A percentile compares a stretch with the other conserved stretches of the same genome.
Evolutionary conservation across 2,329 filamentous ascomycete genomes (phyloP).

Genomic region (Zymoseptoria pseudotritici): DNA sequence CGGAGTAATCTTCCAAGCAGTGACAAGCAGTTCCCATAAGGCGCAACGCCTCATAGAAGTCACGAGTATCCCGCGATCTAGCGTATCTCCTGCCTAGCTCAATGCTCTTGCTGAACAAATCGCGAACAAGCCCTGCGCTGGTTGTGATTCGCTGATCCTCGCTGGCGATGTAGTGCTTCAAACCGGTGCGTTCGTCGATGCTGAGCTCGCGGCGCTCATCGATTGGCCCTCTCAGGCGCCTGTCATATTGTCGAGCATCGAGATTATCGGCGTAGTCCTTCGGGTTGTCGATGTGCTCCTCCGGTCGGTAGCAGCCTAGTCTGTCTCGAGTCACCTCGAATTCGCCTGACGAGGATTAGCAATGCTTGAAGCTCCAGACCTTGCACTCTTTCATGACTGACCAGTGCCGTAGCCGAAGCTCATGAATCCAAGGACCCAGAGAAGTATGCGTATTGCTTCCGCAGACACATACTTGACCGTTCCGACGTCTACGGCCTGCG

Average conservation of each 20-base stretch:
- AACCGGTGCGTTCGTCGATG: slow-evolving; percentile 56
- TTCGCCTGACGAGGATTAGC: slow-evolving; percentile 28
- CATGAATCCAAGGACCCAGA: slow-evolving; percentile 51
- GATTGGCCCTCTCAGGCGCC: slow-evolving; percentile 72
- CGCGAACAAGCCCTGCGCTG: slow-evolving; percentile 68
- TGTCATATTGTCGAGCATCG: slow-evolving; percentile 77
- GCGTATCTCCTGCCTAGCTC: slow-evolving; percentile 71
- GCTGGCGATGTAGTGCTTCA: slow-evolving; percentile 90
- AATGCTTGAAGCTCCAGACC: background rate
- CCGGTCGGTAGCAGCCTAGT: slow-evolving; percentile 44
- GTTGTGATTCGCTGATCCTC: slow-evolving; percentile 72
- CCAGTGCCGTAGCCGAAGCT: slow-evolving; percentile 49
- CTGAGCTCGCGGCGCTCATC: slow-evolving; percentile 71
- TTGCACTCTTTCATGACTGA: background rate
- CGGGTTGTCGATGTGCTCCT: slow-evolving; percentile 49
- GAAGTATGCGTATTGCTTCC: slow-evolving; percentile 47
- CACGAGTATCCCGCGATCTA: slow-evolving; percentile 58
- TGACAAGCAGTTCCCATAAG: slow-evolving; percentile 82
- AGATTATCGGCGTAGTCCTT: slow-evolving; percentile 67
- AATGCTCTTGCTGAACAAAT: slow-evolving; percentile 66
- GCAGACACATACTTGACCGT: slow-evolving; percentile 47
- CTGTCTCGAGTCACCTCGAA: slow-evolving; percentile 50
- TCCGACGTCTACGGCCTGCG: slow-evolving; percentile 48
- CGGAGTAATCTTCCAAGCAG: slow-evolving; percentile 86
- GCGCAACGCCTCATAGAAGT: slow-evolving; percentile 79